Conservation (phyloP, 495 filamentous ascomycete species). For the Apiosordaria backusii region DNA sequence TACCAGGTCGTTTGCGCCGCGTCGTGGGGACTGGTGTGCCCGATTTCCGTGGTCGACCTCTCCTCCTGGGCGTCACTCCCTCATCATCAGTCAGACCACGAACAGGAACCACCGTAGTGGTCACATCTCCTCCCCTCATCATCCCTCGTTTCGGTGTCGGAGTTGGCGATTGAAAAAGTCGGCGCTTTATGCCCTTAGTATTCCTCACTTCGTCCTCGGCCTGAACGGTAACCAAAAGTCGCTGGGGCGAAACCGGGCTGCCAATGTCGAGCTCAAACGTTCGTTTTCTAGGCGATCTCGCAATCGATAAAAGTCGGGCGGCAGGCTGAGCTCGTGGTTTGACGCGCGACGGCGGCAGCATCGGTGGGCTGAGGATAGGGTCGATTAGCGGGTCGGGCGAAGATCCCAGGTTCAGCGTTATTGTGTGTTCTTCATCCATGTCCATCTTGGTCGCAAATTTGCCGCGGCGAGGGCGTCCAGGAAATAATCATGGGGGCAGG, state of each 20-base stretch:
- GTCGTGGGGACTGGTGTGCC: constrained; percentile 39
- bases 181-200: constrained; percentile 30
- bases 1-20: constrained; percentile 41
- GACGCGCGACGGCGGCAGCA: constrained; percentile 25
- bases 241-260: constrained; percentile 45
- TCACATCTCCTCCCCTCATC: constrained; percentile 19
- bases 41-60: constrained; percentile 36
- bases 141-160: constrained; percentile 33
- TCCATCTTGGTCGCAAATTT: constrained; percentile 12
- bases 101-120: constrained; percentile 47
- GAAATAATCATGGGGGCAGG: constrained; percentile 2
- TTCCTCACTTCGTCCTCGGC: constrained; percentile 37
- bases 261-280: constrained; percentile 54
- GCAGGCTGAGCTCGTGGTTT: constrained; percentile 30
- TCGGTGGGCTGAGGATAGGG: constrained; percentile 22
- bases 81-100: constrained; percentile 47
- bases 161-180: constrained; percentile 39
- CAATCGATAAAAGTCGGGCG: constrained; percentile 27
- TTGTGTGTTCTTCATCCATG: constrained; percentile 22
- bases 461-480: neutral
- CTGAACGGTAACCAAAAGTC: constrained; percentile 52
- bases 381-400: constrained; percentile 50
- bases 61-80: constrained; percentile 38
- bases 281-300: constrained; percentile 48
- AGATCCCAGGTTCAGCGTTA: constrained; percentile 40